phyloP scores from a whole-genome alignment of 2,329 filamentous ascomycete species.

The Phaeosphaeriaceae sp. region DNA sequence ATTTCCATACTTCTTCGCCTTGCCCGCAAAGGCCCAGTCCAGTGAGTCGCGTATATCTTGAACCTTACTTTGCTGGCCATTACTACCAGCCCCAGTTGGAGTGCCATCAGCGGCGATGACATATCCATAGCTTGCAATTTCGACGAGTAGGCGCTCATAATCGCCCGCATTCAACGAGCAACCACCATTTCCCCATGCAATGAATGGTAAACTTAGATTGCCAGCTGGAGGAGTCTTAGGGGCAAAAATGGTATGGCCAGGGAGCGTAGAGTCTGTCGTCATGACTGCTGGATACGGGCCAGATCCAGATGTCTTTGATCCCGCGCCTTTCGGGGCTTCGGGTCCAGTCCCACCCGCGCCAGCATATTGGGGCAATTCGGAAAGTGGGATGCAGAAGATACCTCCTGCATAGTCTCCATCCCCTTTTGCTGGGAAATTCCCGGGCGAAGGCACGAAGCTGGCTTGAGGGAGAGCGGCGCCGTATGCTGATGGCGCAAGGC shows the following conservation, averaged over 20 bases:
- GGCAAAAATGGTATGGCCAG: slow-evolving; percentile 24
- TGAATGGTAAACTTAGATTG: slow-evolving; percentile 23
- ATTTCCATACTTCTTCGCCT: slow-evolving; percentile 27
- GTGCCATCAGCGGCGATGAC: slow-evolving; percentile 27
- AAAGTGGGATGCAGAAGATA: slow-evolving; percentile 28
- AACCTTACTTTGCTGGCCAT: slow-evolving; percentile 21
- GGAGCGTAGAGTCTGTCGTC: slow-evolving; percentile 21
- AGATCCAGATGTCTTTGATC: slow-evolving; percentile 23
- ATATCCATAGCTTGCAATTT: slow-evolving; percentile 28
- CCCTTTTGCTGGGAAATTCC: slow-evolving; percentile 26
- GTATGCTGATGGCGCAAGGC: slow-evolving; percentile 1
- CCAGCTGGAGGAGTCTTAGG: slow-evolving; percentile 18
- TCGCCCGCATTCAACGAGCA: slow-evolving; percentile 17
- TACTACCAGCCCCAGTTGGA: slow-evolving; percentile 9
- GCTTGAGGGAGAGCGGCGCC: slow-evolving; percentile 6
- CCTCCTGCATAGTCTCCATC: slow-evolving; percentile 29
- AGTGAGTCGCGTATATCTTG: slow-evolving; percentile 29
- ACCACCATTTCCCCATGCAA: slow-evolving; percentile 28
- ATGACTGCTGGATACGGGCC: slow-evolving; percentile 28
- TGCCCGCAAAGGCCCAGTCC: slow-evolving; percentile 24
- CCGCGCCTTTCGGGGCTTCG: slow-evolving; percentile 16
- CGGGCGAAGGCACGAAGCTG: slow-evolving; percentile 15
- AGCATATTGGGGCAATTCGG: slow-evolving; percentile 21
- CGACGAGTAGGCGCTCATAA: slow-evolving; percentile 25
- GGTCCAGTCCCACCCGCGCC: slow-evolving; percentile 10